These are phyloP conservation scores for Mycena vulgaris DNA, from an alignment of 768 basidiomycete genomes.

Conservation along the genomic window DNA sequence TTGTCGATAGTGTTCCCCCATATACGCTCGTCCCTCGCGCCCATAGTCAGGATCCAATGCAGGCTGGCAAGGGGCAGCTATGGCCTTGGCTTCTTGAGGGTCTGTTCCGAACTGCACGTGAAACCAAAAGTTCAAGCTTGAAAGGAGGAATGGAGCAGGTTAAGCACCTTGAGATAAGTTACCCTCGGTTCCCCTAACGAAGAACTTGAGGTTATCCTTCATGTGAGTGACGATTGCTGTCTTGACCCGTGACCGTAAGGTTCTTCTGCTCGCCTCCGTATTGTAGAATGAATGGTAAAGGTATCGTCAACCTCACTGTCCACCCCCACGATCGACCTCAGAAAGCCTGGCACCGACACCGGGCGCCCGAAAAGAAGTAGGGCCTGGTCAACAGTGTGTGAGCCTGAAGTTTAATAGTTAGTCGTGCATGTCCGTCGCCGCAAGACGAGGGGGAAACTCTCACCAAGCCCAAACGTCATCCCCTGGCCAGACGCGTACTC, in stretches of 20 bases:
- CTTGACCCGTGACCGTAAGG: conserved; percentile 28
- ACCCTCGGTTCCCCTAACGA: conserved; percentile 24
- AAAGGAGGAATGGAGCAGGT: conserved; percentile 22
- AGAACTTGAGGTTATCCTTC: conserved; percentile 28
- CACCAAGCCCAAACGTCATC: conserved; percentile 29
- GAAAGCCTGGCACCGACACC: conserved; percentile 24
- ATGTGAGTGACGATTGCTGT: conserved; percentile 28
- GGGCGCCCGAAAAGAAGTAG: conserved; percentile 26
- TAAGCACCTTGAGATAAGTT: conserved; percentile 28
- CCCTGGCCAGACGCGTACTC: conserved; percentile 24
- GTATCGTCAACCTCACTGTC: conserved; percentile 28
- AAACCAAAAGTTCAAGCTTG: conserved; percentile 22
- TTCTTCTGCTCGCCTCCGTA: conserved; percentile 28
- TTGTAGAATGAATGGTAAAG: conserved; percentile 26
- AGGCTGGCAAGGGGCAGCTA: conserved; percentile 24
- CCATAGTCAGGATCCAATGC: conserved; percentile 21
- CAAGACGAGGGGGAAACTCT: conserved; percentile 23
- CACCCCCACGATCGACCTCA: conserved; percentile 22
- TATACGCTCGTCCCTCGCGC: conserved; percentile 23
- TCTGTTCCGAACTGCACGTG: conserved; percentile 25
- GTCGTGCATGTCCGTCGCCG: conserved; percentile 21
- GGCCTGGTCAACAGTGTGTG: conserved; percentile 28
- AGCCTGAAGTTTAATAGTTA: conserved; percentile 24
- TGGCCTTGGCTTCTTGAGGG: conserved; percentile 27
- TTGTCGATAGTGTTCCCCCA: conserved; percentile 21